Evolutionary conservation across 2,329 filamentous ascomycete genomes (phyloP).

Genomic region (Verticillium alfalfae): DNA sequence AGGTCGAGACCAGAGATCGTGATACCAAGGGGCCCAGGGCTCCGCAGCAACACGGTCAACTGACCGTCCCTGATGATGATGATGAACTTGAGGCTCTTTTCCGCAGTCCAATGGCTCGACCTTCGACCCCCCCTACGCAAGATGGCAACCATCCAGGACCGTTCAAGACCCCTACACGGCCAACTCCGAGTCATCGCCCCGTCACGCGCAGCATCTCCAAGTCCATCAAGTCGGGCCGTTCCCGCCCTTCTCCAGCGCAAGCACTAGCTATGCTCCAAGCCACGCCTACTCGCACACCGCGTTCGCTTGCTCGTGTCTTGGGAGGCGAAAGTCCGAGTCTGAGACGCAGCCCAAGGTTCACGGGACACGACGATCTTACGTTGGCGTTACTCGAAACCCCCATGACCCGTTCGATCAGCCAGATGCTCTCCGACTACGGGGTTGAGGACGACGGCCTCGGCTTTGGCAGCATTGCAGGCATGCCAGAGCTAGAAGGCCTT

Average conservation of each 20-base stretch:
- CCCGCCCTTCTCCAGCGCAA: constrained; percentile 38
- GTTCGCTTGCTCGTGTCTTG: constrained; percentile 18
- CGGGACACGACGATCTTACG: neutral
- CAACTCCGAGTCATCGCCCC: constrained; percentile 55
- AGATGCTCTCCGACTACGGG: constrained; percentile 54
- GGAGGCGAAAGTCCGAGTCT: constrained; percentile 23
- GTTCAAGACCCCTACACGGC: constrained; percentile 60
- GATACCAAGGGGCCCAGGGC: constrained; percentile 31
- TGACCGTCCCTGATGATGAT: constrained; percentile 17
- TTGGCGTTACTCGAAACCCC: constrained; percentile 42
- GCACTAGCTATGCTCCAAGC: constrained; percentile 30
- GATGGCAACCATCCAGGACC: constrained; percentile 36
- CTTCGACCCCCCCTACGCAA: constrained; percentile 48
- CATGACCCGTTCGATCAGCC: constrained; percentile 57
- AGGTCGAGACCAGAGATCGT: constrained; percentile 26
- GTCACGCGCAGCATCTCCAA: constrained; percentile 56
- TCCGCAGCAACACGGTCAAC: constrained; percentile 33
- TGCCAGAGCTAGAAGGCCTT: constrained; percentile 32
- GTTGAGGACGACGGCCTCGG: constrained; percentile 31
- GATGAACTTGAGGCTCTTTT: constrained; percentile 63
- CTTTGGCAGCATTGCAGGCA: constrained; percentile 31
- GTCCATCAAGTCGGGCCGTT: constrained; percentile 43
- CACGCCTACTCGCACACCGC: constrained; percentile 43
- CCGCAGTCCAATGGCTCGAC: constrained; percentile 44
- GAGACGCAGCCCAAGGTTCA: constrained; percentile 35